A percentile compares a stretch with the other conserved stretches of the same genome.
These are phyloP conservation scores for Lentinula lateritia DNA, from an alignment of 768 basidiomycete species.

Conservation along the genomic window DNA sequence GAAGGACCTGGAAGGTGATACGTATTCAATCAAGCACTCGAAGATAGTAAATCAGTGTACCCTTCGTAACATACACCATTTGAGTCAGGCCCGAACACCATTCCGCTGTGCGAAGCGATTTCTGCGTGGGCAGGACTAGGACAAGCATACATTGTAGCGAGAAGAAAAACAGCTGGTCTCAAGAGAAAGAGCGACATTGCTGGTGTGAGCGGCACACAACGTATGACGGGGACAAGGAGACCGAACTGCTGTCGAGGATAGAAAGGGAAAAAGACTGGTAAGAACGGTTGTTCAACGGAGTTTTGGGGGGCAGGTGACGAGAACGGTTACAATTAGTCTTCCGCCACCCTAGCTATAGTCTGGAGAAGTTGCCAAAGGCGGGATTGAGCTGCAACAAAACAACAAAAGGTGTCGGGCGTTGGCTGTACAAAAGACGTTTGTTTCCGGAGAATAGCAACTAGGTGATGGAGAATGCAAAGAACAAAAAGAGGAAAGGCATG, in stretches of 20 bases:
- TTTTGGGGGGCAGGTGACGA: background rate
- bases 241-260: background rate
- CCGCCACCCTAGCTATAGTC: background rate
- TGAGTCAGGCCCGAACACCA: background rate
- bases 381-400: background rate
- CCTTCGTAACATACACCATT: constrained; percentile 3
- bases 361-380: background rate
- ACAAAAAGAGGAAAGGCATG: background rate
- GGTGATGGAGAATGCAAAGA: background rate
- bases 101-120: background rate
- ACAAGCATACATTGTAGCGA: background rate
- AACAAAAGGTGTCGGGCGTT: background rate
- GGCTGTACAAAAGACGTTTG: background rate
- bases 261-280: background rate
- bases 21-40: background rate
- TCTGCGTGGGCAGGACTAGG: background rate
- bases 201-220: background rate
- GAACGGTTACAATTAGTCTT: background rate
- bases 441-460: background rate
- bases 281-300: background rate
- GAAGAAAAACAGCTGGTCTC: constrained; percentile 2
- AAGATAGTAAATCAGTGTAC: background rate
- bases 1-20: background rate
- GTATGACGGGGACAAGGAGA: background rate
- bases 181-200: constrained; percentile 1